Evolutionary conservation across 306 rosid species (phyloP).

Genomic region (Ammopiptanthus mongolicus): DNA sequence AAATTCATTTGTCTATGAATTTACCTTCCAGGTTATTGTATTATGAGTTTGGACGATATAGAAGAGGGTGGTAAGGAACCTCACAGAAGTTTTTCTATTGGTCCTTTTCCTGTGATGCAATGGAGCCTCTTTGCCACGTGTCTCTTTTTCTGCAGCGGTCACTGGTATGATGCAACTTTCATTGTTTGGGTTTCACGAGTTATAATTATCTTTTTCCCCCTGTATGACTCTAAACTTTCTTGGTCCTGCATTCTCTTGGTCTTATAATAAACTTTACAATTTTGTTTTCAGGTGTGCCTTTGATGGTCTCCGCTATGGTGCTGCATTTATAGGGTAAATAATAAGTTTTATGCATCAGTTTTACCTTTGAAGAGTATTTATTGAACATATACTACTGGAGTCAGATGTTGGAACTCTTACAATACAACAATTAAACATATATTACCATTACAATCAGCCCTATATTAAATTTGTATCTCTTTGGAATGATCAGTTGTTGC

Average conservation of each 20-base stretch:
- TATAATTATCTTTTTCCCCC: neutral
- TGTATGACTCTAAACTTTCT: neutral
- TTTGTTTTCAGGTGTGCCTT: conserved; percentile 84
- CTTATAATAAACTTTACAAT: neutral
- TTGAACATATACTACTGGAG: neutral
- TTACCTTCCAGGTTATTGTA: conserved; percentile 69
- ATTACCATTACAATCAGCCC: neutral
- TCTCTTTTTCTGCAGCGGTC: conserved; percentile 93
- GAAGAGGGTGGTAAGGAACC: conserved; percentile 33
- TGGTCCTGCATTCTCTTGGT: neutral
- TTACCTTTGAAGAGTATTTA: neutral
- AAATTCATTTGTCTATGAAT: conserved; percentile 5
- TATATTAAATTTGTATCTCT: neutral
- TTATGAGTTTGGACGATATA: conserved; percentile 47
- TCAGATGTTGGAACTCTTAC: neutral
- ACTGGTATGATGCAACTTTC: conserved; percentile 63
- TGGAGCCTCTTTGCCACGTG: conserved; percentile 85
- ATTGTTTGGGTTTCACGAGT: conserved; percentile 16
- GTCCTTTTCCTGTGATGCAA: conserved; percentile 62
- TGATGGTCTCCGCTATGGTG: conserved; percentile 94
- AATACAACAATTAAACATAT: neutral
- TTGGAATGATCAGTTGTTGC: neutral
- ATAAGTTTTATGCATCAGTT: neutral
- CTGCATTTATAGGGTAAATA: conserved; percentile 93
- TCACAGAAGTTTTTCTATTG: conserved; percentile 26